Percentiles rank a stretch among this genome's conserved stretches.
Evolutionary conservation across 306 rosid genomes (phyloP).

Genomic region (Trifolium dubium): DNA sequence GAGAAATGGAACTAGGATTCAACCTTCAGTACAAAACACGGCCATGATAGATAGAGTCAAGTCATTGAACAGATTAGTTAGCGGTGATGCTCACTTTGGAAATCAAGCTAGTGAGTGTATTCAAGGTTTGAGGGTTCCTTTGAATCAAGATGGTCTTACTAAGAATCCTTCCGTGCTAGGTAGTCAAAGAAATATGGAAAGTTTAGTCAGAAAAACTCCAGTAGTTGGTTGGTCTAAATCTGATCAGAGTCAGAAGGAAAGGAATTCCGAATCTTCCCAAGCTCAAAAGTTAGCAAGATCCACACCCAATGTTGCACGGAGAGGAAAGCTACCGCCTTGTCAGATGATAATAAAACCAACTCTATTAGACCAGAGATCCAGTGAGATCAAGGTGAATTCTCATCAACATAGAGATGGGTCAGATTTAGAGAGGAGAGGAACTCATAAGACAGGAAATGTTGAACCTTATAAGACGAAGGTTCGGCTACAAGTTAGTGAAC

Average conservation of each 20-base stretch:
- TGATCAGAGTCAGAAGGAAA: slow-evolving; percentile 5
- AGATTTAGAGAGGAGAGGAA: slow-evolving; percentile 23
- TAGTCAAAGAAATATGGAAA: slow-evolving; percentile 26
- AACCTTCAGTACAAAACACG: slow-evolving; percentile 27
- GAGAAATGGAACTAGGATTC: slow-evolving; percentile 24
- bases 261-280: slow-evolving; percentile 17
- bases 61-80: slow-evolving; percentile 41
- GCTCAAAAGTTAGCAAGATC: slow-evolving; percentile 20
- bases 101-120: slow-evolving; percentile 48
- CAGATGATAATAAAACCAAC: slow-evolving; percentile 53
- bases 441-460: slow-evolving; percentile 26
- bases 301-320: slow-evolving; percentile 21
- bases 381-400: slow-evolving; percentile 38
- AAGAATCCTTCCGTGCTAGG: slow-evolving; percentile 27
- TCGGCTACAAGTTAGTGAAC: slow-evolving; percentile 23
- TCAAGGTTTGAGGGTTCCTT: slow-evolving; percentile 60
- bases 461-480: slow-evolving; percentile 17
- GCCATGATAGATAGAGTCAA: slow-evolving; percentile 30
- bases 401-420: slow-evolving; percentile 34
- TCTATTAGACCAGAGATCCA: slow-evolving; percentile 46
- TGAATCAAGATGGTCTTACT: slow-evolving; percentile 28
- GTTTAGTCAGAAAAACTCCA: slow-evolving; percentile 33
- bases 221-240: slow-evolving; percentile 15
- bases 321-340: slow-evolving; percentile 28
- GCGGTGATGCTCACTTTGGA: slow-evolving; percentile 22